These are phyloP conservation scores for Penstemon newberryi DNA, from an alignment of 257 asterid genomes.

Conservation along the genomic window DNA sequence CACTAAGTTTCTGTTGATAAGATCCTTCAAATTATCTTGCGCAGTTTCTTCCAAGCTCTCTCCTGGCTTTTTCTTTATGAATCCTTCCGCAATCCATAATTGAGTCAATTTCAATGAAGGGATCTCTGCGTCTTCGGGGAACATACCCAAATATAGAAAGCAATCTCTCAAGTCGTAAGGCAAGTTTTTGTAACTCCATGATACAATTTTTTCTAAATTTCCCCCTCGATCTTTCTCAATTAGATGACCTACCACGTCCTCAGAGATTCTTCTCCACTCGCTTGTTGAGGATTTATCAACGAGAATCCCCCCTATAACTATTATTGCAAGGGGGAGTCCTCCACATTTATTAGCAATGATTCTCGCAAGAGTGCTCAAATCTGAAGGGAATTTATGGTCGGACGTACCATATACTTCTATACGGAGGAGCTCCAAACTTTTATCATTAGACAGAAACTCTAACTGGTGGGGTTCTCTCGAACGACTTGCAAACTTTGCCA, in stretches of 20 bases:
- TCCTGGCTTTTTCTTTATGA: background rate
- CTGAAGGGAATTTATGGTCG: constrained; percentile 1
- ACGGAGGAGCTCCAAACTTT: constrained; percentile 32
- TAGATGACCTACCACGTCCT: background rate
- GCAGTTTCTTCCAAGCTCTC: constrained; percentile 28
- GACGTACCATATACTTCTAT: constrained; percentile 27
- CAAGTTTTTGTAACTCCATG: constrained; percentile 33
- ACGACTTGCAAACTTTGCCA: constrained; percentile 23
- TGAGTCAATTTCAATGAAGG: constrained; percentile 26
- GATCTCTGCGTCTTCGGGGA: constrained; percentile 23
- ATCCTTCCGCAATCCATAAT: constrained; percentile 40
- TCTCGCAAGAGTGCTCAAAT: constrained; percentile 11
- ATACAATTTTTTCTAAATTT: constrained; percentile 6
- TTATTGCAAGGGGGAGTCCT: constrained; percentile 35
- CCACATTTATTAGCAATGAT: constrained; percentile 27
- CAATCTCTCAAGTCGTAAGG: constrained; percentile 30
- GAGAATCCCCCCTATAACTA: constrained; percentile 1
- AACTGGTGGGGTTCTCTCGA: constrained; percentile 24
- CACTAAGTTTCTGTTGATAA: constrained; percentile 31
- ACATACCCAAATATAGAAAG: constrained; percentile 36
- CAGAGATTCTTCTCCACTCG: constrained; percentile 1
- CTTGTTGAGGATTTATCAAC: background rate
- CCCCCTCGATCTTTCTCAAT: background rate
- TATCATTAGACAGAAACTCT: constrained; percentile 16
- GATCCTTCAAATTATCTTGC: constrained; percentile 25